A percentile compares a stretch with the other conserved stretches of the same genome.
Evolutionary conservation across 371 early-diverging fungal genomes (phyloP).

Genomic region (Gilbertella persicaria): DNA sequence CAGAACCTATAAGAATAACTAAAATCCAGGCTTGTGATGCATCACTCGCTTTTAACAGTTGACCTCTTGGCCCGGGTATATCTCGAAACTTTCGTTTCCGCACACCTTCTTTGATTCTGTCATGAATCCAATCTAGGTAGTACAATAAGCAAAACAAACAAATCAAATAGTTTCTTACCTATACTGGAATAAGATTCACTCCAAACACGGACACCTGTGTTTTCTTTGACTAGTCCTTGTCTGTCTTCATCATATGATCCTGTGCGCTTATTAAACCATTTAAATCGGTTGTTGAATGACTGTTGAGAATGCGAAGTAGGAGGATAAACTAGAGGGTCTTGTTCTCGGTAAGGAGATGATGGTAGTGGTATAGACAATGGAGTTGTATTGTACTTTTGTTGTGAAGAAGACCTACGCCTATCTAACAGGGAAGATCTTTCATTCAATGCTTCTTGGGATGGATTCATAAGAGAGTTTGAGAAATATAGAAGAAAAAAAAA

Average conservation of each 20-base stretch:
- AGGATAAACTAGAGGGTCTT: constrained; percentile 16
- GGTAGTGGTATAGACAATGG: constrained; percentile 7
- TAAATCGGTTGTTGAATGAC: constrained; percentile 19
- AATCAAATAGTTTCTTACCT: constrained; percentile 53
- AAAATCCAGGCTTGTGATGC: constrained; percentile 89
- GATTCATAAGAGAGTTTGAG: too few relatives aligned
- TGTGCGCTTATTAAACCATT: constrained; percentile 39
- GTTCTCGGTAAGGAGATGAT: constrained; percentile 15
- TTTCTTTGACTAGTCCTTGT: constrained; percentile 59
- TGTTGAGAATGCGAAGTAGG: background rate
- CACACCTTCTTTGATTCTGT: constrained; percentile 86
- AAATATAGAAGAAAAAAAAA: background rate
- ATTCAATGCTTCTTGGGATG: background rate
- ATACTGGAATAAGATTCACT: constrained; percentile 71
- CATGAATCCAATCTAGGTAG: constrained; percentile 86
- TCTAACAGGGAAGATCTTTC: constrained; percentile 34
- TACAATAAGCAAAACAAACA: constrained; percentile 16
- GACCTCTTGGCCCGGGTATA: constrained; percentile 57
- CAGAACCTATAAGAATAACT: constrained; percentile 64
- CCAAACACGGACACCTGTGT: constrained; percentile 64
- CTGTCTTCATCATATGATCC: constrained; percentile 56
- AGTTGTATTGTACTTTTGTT: constrained; percentile 18
- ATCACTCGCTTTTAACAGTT: constrained; percentile 66
- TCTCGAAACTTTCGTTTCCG: constrained; percentile 67
- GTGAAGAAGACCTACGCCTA: constrained; percentile 19